Evolutionary conservation across 768 basidiomycete genomes (phyloP).

Genomic region (Chalciporus piperatus): DNA sequence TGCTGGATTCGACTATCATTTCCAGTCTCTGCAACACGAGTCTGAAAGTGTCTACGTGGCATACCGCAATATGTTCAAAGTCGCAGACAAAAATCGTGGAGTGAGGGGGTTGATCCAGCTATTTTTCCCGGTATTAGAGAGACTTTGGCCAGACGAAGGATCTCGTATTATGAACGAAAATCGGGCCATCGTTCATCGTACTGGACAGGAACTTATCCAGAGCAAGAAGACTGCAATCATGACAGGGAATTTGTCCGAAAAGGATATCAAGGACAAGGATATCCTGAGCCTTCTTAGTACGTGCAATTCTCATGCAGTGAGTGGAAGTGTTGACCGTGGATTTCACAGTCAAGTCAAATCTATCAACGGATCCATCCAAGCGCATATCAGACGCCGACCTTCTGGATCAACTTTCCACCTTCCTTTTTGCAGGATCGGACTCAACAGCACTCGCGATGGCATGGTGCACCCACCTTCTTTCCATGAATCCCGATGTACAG

Average conservation of each 20-base stretch:
- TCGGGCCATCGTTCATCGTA: constrained; percentile 37
- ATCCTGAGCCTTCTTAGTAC: constrained; percentile 48
- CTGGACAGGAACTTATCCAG: constrained; percentile 43
- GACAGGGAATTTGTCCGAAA: constrained; percentile 32
- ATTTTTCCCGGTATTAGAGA: constrained; percentile 45
- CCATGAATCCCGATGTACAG: constrained; percentile 54
- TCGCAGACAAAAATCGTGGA: constrained; percentile 45
- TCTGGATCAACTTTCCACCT: constrained; percentile 62
- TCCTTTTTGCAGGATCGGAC: constrained; percentile 65
- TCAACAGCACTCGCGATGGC: constrained; percentile 54
- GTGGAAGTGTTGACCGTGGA: not conserved
- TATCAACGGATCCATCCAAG: constrained; percentile 41
- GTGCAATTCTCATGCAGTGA: constrained; percentile 15
- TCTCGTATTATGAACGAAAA: constrained; percentile 38
- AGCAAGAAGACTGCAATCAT: constrained; percentile 39
- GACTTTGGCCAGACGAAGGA: constrained; percentile 44
- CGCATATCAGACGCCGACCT: constrained; percentile 59
- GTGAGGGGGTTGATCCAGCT: constrained; percentile 41
- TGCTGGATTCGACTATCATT: constrained; percentile 53
- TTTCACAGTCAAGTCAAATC: constrained; percentile 58
- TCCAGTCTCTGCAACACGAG: constrained; percentile 48
- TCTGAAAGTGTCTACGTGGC: constrained; percentile 47
- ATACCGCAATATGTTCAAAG: constrained; percentile 48
- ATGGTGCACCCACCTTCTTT: constrained; percentile 57
- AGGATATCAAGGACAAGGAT: constrained; percentile 40